Conservation (phyloP, 257 asterid genomes). For the Plantago elongata region DNA sequence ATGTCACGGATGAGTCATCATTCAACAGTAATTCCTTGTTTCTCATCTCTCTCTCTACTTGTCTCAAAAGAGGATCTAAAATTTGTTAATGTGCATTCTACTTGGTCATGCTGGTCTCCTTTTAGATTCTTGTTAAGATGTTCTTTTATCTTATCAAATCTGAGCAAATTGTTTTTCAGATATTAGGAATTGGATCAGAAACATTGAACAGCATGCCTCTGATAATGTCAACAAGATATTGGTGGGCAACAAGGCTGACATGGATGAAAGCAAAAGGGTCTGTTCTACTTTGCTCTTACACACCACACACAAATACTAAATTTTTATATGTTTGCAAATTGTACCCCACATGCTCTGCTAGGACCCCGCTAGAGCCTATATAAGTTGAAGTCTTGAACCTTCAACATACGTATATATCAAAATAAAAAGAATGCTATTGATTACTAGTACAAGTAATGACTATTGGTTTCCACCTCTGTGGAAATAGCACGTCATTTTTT, state of each 20-base stretch:
- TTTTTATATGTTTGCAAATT: background rate
- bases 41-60: slow-evolving; percentile 10
- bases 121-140: slow-evolving; percentile 11
- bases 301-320: too few species aligned
- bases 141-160: too few species aligned
- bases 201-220: slow-evolving; percentile 71
- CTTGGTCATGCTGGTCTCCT: too few species aligned
- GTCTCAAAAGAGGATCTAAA: background rate
- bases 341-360: slow-evolving; percentile 1
- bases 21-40: slow-evolving; percentile 46
- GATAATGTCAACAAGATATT: slow-evolving; percentile 66
- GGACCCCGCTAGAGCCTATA: slow-evolving; percentile 6
- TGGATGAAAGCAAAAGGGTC: slow-evolving; percentile 79
- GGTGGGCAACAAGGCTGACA: slow-evolving; percentile 74
- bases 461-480: background rate
- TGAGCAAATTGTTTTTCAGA: slow-evolving; percentile 31
- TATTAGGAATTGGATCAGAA: slow-evolving; percentile 70
- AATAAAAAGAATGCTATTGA: slow-evolving; percentile 4
- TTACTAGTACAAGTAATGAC: background rate
- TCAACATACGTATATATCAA: slow-evolving; percentile 1
- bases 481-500: too few species aligned
- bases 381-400: background rate
- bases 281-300: slow-evolving; percentile 16
- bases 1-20: slow-evolving; percentile 65
- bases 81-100: too few species aligned